Base-by-base conservation (phyloP, 371 early-diverging fungal genomes). In the Mucor sp. region DNA sequence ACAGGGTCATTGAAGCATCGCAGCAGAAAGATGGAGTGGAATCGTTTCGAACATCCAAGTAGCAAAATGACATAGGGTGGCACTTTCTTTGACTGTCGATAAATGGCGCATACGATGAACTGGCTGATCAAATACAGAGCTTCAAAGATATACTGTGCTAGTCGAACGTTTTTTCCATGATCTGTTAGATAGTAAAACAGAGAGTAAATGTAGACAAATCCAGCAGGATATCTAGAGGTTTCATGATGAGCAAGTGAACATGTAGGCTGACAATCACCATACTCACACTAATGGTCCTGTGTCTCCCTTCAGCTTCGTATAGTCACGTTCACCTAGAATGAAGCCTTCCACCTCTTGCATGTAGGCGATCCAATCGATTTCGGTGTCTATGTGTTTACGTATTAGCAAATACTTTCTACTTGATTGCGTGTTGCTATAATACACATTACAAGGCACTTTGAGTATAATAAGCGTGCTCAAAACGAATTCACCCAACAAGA, bases 311-410 rank as follows among this genome's bases (percentile, higher is more conserved):
- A 97, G 71, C 28, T 89, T 85, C 21, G 66, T 44, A 69, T 97
- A 97, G 72, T 96, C 90, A 6, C 88, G 84, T 72, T 96, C 94
- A 6, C 97, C 97, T 3, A 70, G 65, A 9, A 93, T 62, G 70
- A 92, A 94, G 11, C 89, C 90, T 32, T 77, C 78, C 0, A 96
- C 93, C 77, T 97, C 88, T 77, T 97, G 95, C 95, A 97, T 95
- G 74, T 97, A 97, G 1, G 97, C 91, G 17, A 70, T 79, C 95
- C 95, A 97, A 78, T 97, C 98, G 65, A 97, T 97, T 74, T 97
- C 96, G 9, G 97, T 96, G 71, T 96, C 91, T 92, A 65, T 30
- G 21, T n/a, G 23, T 23, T 11, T 12, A 25, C 33, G 33, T 14
- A n/a, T 48, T 9, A 50, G 21, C 25, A n/a, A n/a, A n/a, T 30